Evolutionary conservation across 106 monocot species (phyloP), one percentile per base, ranked within the genome.

Genomic region (Dioscorea zingiberensis): DNA sequence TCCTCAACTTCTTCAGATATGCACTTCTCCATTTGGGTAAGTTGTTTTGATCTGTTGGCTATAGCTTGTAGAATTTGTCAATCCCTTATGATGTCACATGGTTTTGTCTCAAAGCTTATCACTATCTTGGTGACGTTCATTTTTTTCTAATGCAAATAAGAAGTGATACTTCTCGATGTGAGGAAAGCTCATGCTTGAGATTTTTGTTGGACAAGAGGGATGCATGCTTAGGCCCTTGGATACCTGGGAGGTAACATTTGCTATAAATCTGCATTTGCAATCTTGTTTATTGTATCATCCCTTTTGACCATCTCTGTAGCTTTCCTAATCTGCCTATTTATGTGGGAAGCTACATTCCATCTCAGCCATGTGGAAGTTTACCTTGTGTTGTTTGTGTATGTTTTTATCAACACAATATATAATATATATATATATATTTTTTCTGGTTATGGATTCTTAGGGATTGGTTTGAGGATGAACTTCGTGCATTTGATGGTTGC

Each of bases 401-500:
- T 51, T 51, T 9, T 51, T 19, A 18, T 51, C 51, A 38, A 38
- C 38, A 38, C 10, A 38, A 38, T 38, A 38, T n/a, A n/a, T n/a
- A n/a, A n/a, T n/a, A n/a, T n/a, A n/a, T 47, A 13, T 47, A 47
- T 47, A 47, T 47, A 8, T 51, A 19, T 15, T 19, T 51, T 47
- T 19, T 18, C 19, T 51, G 19, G 19, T 13, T 19, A 51, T 68
- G 15, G 44, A 13, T 67, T 13, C 60, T 76, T 60, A 97, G 97
- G 76, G 91, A 97, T 86, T 92, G 80, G 74, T 88, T 91, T 82
- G 97, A 97, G 66, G 97, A 97, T 76, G 97, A 97, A 66, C 85
- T 97, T 72, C 82, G 97, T 65, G 88, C 91, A 73, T 97, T 92
- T 78, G 79, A 97, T 76, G 97, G 88, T 58, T 79, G 88, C 24